Conservation (phyloP, 768 basidiomycete species). For the Kwoniella newhampshirensis region DNA sequence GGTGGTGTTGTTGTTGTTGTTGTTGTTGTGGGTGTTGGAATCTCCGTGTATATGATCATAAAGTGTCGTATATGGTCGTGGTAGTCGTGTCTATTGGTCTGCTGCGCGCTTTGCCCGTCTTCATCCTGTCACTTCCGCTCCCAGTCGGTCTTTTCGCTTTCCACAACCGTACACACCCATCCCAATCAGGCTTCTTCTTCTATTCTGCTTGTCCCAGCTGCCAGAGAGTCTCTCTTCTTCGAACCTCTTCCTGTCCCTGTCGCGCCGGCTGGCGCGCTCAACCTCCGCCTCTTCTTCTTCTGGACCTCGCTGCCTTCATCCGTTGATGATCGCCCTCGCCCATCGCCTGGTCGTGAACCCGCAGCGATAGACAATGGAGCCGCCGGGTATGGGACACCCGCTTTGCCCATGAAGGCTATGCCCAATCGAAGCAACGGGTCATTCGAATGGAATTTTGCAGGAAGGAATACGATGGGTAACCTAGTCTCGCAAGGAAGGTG, state of each 20-base stretch:
- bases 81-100: too few species aligned
- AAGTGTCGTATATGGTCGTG: too few species aligned
- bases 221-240: too few species aligned
- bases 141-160: too few species aligned
- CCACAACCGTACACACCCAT: too few species aligned
- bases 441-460: conserved; percentile 45
- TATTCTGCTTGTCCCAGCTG: too few species aligned
- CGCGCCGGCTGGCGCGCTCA: conserved; percentile 31
- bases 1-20: too few species aligned
- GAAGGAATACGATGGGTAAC: conserved; percentile 46
- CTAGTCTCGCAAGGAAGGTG: conserved; percentile 29
- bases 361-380: conserved; percentile 7
- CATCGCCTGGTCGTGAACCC: neutral
- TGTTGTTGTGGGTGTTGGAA: too few species aligned
- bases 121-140: too few species aligned
- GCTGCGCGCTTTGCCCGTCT: too few species aligned
- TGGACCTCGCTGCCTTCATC: conserved; percentile 12
- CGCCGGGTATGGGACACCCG: conserved; percentile 24
- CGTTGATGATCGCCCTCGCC: neutral
- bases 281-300: conserved; percentile 39
- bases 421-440: conserved; percentile 42
- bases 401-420: conserved; percentile 44
- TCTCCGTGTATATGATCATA: too few species aligned
- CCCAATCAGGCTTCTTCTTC: too few species aligned
- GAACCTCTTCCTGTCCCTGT: neutral